phyloP scores from a whole-genome alignment of 495 filamentous ascomycete genomes.

The Diplogelasinospora grovesii region DNA sequence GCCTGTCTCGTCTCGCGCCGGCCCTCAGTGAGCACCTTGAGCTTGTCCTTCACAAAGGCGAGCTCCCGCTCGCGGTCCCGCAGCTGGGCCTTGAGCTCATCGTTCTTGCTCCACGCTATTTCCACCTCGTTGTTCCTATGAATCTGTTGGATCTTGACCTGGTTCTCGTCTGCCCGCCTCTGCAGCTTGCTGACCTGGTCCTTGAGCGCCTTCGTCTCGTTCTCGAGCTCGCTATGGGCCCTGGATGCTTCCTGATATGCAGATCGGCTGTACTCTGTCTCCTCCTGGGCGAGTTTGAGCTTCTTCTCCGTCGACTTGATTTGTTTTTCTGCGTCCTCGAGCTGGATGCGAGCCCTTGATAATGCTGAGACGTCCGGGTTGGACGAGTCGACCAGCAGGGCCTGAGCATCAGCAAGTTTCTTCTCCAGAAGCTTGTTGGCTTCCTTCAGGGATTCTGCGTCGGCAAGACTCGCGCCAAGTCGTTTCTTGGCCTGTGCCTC shows the following conservation, averaged over 20 bases:
- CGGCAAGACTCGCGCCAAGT: slow-evolving; percentile 35
- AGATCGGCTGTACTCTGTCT: slow-evolving; percentile 53
- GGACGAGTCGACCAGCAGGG: slow-evolving; percentile 38
- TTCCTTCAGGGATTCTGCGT: slow-evolving; percentile 40
- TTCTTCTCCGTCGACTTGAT: slow-evolving; percentile 41
- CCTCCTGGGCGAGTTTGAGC: slow-evolving; percentile 25
- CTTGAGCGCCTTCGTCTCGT: slow-evolving; percentile 45
- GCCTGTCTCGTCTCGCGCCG: slow-evolving; percentile 44
- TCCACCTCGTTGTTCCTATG: slow-evolving; percentile 35
- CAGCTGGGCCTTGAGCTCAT: slow-evolving; percentile 37
- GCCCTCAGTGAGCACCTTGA: slow-evolving; percentile 37
- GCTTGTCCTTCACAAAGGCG: slow-evolving; percentile 27
- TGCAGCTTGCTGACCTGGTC: slow-evolving; percentile 41
- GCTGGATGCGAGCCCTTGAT: slow-evolving; percentile 34
- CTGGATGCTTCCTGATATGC: slow-evolving; percentile 60
- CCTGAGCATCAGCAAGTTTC: slow-evolving; percentile 43
- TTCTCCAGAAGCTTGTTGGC: slow-evolving; percentile 41
- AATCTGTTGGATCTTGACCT: slow-evolving; percentile 44
- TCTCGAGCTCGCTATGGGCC: slow-evolving; percentile 40
- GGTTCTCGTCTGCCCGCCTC: slow-evolving; percentile 45
- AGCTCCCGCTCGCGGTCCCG: slow-evolving; percentile 57
- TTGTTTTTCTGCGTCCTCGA: slow-evolving; percentile 21
- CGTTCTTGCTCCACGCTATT: slow-evolving; percentile 28
- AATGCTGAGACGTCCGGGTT: slow-evolving; percentile 45
- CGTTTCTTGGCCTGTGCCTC: slow-evolving; percentile 9